Evolutionary conservation across 371 early-diverging fungal genomes (phyloP), one percentile per base, ranked within the genome.

Genomic region (Circinella umbellata): DNA sequence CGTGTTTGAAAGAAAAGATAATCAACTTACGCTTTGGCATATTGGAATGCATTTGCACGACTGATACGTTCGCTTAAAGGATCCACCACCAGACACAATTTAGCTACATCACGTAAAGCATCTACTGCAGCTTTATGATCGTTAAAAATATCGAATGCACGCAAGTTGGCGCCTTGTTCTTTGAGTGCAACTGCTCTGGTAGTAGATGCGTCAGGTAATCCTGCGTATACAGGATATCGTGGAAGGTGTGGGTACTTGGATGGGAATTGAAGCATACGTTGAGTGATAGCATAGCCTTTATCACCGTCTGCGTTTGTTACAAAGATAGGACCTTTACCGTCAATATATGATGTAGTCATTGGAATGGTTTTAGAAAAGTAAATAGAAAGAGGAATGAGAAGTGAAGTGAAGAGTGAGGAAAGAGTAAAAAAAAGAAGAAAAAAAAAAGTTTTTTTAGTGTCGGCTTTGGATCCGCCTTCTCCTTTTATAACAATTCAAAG

Each of bases 221-320:
- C 84, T 62, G 81, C 84, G 66, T 74, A 81, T 34, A 84, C 71
- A 39, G 74, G 73, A 69, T 80, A 77, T 47, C 68, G 63, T 57
- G 71, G 49, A 5, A 84, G 63, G 53, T 84, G 84, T 9, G 67
- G 66, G 63, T 84, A 76, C 55, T 76, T 72, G 27, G 69, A 61
- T n/a, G 80, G 76, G 18, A 84, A 68, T 34, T 84, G 72, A 11
- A 84, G 61, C 49, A 84, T 68, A 35, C 77, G 80, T 65, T 81
- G 78, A 38, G 80, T 77, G 60, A 84, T 78, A 38, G 79, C 77
- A 57, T 75, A 71, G 20, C 84, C 84, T 66, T 84, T 84, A 60
- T 81, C 79, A 27, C 84, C 82, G 68, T 84, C 84, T 27, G 84
- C 73, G 42, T 82, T 80, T 48, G 84, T 77, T 8, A 84, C 82